phyloP scores from a whole-genome alignment of 306 rosid species.

The Ormosia semicastrata region DNA sequence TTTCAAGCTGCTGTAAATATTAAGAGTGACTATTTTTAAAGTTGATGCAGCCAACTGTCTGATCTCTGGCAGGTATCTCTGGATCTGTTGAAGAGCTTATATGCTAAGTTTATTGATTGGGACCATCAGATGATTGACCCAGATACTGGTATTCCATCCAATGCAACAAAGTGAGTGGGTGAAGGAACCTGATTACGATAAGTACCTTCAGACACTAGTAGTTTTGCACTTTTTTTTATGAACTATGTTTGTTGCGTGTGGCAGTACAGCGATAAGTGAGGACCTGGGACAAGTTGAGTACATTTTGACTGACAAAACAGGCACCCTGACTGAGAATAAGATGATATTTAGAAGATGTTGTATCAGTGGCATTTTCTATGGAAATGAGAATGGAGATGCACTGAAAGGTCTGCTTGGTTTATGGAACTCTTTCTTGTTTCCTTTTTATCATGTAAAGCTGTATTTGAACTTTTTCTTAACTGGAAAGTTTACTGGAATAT shows the following conservation, averaged over 20 bases:
- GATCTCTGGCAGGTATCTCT: slow-evolving; percentile 80
- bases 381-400: slow-evolving; percentile 94
- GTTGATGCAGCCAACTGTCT: slow-evolving; percentile 24
- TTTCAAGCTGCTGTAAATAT: slow-evolving; percentile 18
- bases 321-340: slow-evolving; percentile 91
- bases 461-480: not conserved
- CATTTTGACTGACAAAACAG: slow-evolving; percentile 98
- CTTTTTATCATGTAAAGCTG: slow-evolving; percentile 18
- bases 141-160: slow-evolving; percentile 82
- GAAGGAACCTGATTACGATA: slow-evolving; percentile 13
- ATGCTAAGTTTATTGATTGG: slow-evolving; percentile 99
- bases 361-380: slow-evolving; percentile 76
- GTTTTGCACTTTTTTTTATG: slow-evolving; percentile 23
- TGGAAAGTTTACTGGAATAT: not conserved
- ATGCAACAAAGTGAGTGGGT: slow-evolving; percentile 89
- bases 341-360: slow-evolving; percentile 98
- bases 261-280: slow-evolving; percentile 99
- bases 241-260: slow-evolving; percentile 62
- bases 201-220: slow-evolving; percentile 14
- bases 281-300: slow-evolving; percentile 99
- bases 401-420: slow-evolving; percentile 74
- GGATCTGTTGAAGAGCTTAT: slow-evolving; percentile 91
- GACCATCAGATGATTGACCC: slow-evolving; percentile 80
- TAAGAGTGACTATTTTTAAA: slow-evolving; percentile 8
- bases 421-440: slow-evolving; percentile 28